A percentile compares a stretch with the other conserved stretches of the same genome.
phyloP scores from a whole-genome alignment of 2,329 filamentous ascomycete genomes.

The Fusarium camptoceras region DNA sequence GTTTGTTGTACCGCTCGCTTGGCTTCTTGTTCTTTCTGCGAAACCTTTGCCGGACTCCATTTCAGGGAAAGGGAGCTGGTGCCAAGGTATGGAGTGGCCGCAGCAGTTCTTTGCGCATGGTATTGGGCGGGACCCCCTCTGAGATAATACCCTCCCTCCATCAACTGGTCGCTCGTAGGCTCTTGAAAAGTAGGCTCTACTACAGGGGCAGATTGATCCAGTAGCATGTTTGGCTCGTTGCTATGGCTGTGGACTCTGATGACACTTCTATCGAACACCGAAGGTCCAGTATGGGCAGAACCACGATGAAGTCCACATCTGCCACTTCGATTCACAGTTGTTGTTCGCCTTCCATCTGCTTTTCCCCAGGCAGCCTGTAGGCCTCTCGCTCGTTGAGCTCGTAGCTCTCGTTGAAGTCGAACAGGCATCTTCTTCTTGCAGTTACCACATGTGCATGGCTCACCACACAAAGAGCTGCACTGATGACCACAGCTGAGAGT shows the following conservation, averaged over 20 bases:
- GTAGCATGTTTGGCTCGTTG: background rate
- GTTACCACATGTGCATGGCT: slow-evolving; percentile 28
- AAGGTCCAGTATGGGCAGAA: background rate
- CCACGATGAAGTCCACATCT: background rate
- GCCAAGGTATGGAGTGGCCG: background rate
- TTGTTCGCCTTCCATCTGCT: background rate
- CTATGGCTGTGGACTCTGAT: background rate
- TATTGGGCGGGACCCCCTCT: background rate
- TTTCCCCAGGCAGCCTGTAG: background rate
- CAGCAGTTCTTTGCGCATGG: background rate
- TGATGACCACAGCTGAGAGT: slow-evolving; percentile 36
- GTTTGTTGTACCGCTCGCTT: background rate
- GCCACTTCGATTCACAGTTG: background rate
- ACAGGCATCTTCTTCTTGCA: background rate
- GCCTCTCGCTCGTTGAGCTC: background rate
- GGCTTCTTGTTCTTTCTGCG: slow-evolving; percentile 10
- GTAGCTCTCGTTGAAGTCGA: background rate
- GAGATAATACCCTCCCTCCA: slow-evolving; percentile 31
- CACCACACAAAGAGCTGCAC: slow-evolving; percentile 33
- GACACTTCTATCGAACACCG: background rate
- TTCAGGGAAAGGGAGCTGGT: slow-evolving; percentile 16
- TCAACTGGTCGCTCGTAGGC: slow-evolving; percentile 65
- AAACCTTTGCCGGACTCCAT: slow-evolving; percentile 38
- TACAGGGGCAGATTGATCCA: background rate
- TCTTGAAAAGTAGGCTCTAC: slow-evolving; percentile 41